Conservation (phyloP, 257 asterid species). For the Primulina tabacum region DNA sequence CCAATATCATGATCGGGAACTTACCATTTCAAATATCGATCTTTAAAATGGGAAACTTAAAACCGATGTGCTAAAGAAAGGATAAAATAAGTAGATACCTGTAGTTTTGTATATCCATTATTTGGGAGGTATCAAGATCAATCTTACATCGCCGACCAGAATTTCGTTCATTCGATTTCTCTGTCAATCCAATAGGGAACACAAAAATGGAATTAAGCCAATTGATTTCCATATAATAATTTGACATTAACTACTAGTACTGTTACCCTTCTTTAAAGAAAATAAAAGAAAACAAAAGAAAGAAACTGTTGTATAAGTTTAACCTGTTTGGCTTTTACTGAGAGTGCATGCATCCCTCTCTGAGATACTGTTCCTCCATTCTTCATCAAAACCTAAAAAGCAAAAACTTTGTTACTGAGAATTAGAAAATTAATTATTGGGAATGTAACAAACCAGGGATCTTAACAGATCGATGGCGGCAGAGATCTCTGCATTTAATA, state of each 20-base stretch:
- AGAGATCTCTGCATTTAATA: neutral
- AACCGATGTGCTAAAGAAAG: neutral
- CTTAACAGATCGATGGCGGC: neutral
- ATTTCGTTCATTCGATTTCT: constrained; percentile 1
- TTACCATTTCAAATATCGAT: neutral
- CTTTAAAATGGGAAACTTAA: neutral
- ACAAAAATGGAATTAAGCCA: neutral
- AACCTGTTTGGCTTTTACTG: constrained; percentile 25
- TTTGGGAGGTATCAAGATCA: constrained; percentile 23
- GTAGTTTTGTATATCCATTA: constrained; percentile 19
- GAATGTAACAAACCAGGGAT: neutral
- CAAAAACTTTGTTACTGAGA: neutral
- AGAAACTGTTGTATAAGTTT: too few relatives aligned
- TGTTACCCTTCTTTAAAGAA: neutral
- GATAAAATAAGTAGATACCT: constrained; percentile 18
- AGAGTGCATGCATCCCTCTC: constrained; percentile 23
- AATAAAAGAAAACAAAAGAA: too few relatives aligned
- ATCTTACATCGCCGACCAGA: constrained; percentile 19
- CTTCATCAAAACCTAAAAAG: constrained; percentile 24
- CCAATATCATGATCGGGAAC: neutral
- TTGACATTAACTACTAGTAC: neutral
- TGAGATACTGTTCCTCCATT: constrained; percentile 8
- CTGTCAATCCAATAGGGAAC: constrained; percentile 2
- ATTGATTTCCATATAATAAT: neutral
- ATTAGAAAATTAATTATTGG: too few relatives aligned